Conservation (phyloP, 2,329 filamentous ascomycete genomes). For the Alternaria infectoria region DNA sequence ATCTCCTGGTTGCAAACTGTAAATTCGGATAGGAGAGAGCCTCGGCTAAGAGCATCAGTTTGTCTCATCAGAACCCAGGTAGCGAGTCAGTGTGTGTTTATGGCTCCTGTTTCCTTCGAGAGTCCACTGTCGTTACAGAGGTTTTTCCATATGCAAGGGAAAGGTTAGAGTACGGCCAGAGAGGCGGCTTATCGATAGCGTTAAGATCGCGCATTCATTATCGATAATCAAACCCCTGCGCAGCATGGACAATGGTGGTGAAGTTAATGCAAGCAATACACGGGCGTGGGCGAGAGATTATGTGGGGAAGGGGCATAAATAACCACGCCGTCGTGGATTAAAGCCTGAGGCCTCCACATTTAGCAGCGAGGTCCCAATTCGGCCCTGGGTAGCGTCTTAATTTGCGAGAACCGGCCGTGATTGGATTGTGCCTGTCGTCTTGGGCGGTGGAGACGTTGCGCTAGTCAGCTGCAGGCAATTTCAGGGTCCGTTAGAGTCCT, state of each 20-base stretch:
- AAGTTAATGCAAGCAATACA: neutral
- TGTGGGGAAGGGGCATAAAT: neutral
- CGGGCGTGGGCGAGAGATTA: neutral
- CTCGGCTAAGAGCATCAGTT: neutral
- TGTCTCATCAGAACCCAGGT: neutral
- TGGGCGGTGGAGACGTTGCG: neutral
- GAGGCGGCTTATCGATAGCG: neutral
- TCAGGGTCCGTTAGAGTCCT: conserved; percentile 7
- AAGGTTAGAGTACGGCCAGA: neutral
- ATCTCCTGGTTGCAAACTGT: neutral
- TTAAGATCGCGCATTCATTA: neutral
- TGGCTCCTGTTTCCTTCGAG: neutral
- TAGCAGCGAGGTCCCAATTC: neutral
- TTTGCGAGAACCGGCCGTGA: neutral
- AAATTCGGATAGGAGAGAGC: neutral
- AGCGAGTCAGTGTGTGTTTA: neutral
- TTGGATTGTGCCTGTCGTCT: conserved; percentile 1
- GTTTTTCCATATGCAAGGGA: neutral
- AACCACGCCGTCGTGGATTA: neutral
- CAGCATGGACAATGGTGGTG: neutral
- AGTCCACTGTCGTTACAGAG: neutral
- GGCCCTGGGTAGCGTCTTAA: neutral
- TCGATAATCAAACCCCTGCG: neutral
- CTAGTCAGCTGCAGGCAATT: conserved; percentile 8
- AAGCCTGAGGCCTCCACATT: neutral